phyloP scores from a whole-genome alignment of 1,139 yeast species.

The Magnusiomyces clavatus region DNA sequence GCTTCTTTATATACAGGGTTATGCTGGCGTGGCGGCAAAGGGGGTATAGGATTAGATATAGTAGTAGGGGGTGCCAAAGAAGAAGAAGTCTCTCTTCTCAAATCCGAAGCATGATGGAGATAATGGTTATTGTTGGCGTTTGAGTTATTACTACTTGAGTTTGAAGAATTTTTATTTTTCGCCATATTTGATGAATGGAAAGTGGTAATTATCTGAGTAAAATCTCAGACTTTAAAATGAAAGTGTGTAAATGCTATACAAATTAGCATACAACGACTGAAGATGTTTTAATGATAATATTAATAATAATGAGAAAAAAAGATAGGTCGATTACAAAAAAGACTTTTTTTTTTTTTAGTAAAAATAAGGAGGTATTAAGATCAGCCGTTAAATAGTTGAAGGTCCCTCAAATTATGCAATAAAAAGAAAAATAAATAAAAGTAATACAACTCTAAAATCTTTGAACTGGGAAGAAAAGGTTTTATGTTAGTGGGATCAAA shows the following conservation, averaged over 20 bases:
- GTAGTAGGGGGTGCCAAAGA: constrained; percentile 19
- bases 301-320: background rate
- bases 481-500: too few relatives aligned
- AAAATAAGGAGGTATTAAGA: too few relatives aligned
- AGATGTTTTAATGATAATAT: background rate
- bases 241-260: background rate
- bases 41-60: constrained; percentile 26
- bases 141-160: background rate
- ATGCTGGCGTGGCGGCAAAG: constrained; percentile 21
- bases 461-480: too few relatives aligned
- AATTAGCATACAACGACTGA: too few relatives aligned
- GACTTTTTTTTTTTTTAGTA: background rate
- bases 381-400: too few relatives aligned
- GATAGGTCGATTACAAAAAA: too few relatives aligned
- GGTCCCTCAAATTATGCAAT: too few relatives aligned
- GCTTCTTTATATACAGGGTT: constrained; percentile 2
- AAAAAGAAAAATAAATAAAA: too few relatives aligned
- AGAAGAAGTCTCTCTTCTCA: background rate
- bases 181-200: background rate
- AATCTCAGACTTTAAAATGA: background rate
- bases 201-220: background rate
- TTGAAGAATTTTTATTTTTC: constrained; percentile 1
- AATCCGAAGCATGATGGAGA: background rate
- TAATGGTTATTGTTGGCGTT: background rate
- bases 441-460: too few relatives aligned